Percentiles rank a stretch among this genome's conserved stretches.
Evolutionary conservation across 805 yeast genomes (phyloP).

Genomic region (Myxozyma lipomycoides): DNA sequence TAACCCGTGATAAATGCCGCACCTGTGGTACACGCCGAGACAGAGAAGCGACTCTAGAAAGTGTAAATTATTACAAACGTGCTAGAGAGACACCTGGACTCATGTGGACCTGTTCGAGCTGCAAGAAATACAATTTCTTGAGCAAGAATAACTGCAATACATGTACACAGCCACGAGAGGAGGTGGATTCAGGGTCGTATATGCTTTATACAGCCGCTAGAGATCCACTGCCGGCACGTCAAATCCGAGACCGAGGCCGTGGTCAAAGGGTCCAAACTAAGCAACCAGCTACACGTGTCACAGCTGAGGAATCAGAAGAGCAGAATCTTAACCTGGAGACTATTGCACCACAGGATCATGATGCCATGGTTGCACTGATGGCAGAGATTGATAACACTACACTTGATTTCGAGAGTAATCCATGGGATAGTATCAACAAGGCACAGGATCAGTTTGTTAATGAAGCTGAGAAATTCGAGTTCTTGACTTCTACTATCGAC

Average conservation of each 20-base stretch:
- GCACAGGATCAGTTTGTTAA: not conserved
- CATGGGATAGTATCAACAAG: not conserved
- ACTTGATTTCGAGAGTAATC: not conserved
- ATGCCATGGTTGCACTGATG: not conserved
- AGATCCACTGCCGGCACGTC: not conserved
- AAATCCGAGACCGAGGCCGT: not conserved
- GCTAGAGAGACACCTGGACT: not conserved
- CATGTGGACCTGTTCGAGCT: not conserved
- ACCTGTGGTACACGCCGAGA: not conserved
- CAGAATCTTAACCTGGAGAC: not conserved
- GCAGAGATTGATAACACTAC: not conserved
- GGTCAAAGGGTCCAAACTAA: not conserved
- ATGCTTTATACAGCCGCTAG: not conserved
- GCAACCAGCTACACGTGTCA: not conserved
- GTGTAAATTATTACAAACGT: not conserved
- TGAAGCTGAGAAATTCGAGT: not conserved
- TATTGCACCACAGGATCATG: not conserved
- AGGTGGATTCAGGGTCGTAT: not conserved
- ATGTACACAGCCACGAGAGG: not conserved
- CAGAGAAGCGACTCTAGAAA: not conserved
- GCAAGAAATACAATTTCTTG: not conserved
- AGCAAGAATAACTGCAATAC: not conserved
- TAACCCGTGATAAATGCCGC: not conserved
- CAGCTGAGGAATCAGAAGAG: not conserved
- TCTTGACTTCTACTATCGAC: not conserved